Base-by-base conservation (phyloP, 805 yeast species). In the Candida anglica region DNA sequence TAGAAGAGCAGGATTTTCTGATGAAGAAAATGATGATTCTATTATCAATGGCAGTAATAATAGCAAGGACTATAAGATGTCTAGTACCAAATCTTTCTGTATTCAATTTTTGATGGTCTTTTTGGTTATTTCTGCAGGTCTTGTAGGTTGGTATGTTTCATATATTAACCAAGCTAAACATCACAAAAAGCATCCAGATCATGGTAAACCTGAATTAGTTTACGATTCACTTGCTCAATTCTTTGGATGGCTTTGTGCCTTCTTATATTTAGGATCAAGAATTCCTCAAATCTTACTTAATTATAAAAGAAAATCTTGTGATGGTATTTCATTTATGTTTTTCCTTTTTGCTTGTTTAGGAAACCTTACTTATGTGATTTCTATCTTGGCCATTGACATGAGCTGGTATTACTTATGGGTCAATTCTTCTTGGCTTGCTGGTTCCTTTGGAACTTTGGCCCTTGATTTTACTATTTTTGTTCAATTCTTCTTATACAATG, bases 291-390 rank as follows among this genome's bases (percentile, higher is more conserved):
- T 93, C 34, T 56, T 86, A 38, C 70, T 91, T 40, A 93, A 93
- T 60, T 86, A 72, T 52, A 71, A 81, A 55, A 74, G 97, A 52
- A 89, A 88, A 60, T 83, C 95, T 2, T 88, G 96, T 55, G 98
- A 93, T 41, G 98, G 98, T 16, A 85, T 91, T 31, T 86, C 96
- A 8, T 86, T 93, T 52, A 71, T 91, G 70, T 91, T 93, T 60
- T 91, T 91, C 62, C 63, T 93, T 15, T 91, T 93, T 69, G 98
- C 98, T 15, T 88, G 96, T 56, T 65, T 91, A 37, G 98, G 98
- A 30, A 93, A 91, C 56, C 66, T 86, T 51, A 86, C 96, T 1
- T 93, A 88, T 48, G 96, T 93, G 26, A 73, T 86, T 10, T 83
- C 95, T 8, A 91, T 91, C 34, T 64, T 91, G 32, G 75, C 84